These are phyloP conservation scores for Zhuliangozyma parablackwelliae DNA, from an alignment of 1,139 yeast species.

Conservation along the genomic window DNA sequence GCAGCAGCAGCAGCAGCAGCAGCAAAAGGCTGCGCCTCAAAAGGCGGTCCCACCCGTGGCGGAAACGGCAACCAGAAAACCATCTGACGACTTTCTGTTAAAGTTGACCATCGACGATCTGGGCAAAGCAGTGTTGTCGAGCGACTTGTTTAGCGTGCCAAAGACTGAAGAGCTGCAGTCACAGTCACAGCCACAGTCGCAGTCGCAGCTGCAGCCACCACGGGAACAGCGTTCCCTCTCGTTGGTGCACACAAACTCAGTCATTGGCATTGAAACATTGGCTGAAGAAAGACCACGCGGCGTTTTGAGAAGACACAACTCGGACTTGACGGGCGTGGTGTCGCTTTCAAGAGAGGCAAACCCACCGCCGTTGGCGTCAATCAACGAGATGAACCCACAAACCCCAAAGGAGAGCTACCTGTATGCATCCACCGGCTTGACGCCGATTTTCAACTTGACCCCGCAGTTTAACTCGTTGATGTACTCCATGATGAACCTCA, in stretches of 20 bases:
- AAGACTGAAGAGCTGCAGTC: neutral
- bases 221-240: constrained; percentile 14
- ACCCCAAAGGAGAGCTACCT: constrained; percentile 37
- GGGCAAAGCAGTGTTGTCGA: constrained; percentile 43
- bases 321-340: constrained; percentile 22
- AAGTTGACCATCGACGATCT: constrained; percentile 39
- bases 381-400: constrained; percentile 25
- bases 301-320: constrained; percentile 26
- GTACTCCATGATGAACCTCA: constrained; percentile 35
- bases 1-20: neutral
- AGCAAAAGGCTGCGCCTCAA: neutral
- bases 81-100: constrained; percentile 26
- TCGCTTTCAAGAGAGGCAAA: constrained; percentile 11
- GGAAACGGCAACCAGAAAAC: constrained; percentile 1
- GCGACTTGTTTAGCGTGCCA: constrained; percentile 12
- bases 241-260: constrained; percentile 26
- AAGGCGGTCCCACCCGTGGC: neutral
- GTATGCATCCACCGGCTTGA: constrained; percentile 27
- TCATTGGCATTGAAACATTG: constrained; percentile 25
- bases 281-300: constrained; percentile 7
- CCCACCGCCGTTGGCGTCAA: constrained; percentile 10
- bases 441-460: constrained; percentile 38
- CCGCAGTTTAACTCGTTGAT: constrained; percentile 43
- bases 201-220: too few species aligned
- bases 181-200: too few species aligned